Percentiles rank a stretch among this genome's conserved stretches.
phyloP scores from a whole-genome alignment of 2,329 filamentous ascomycete species.

The Sporothrix pseudoabietina region DNA sequence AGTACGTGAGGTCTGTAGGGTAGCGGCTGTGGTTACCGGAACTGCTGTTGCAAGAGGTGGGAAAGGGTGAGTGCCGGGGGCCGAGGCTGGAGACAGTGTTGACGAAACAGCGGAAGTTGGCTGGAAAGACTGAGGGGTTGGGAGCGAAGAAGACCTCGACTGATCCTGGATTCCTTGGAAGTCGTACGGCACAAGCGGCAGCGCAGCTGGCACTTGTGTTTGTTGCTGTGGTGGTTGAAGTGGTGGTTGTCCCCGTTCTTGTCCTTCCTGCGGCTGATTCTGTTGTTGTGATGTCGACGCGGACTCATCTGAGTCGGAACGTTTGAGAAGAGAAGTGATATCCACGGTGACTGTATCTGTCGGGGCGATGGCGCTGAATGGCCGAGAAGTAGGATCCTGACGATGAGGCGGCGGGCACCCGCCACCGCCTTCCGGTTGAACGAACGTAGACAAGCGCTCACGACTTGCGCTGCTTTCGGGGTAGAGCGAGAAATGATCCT shows the following conservation, averaged over 20 bases:
- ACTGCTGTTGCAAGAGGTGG: conserved; percentile 26
- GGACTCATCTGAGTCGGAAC: conserved; percentile 72
- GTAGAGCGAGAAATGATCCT: background rate
- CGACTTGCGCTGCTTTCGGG: background rate
- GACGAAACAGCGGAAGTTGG: conserved; percentile 31
- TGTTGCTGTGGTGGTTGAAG: conserved; percentile 1
- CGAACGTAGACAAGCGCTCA: background rate
- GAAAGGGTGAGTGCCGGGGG: conserved; percentile 36
- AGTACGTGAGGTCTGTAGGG: conserved; percentile 5
- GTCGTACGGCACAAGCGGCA: background rate
- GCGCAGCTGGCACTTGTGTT: conserved; percentile 1
- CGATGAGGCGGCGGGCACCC: conserved; percentile 21
- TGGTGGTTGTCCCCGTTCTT: background rate
- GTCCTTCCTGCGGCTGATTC: background rate
- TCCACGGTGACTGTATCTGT: conserved; percentile 75
- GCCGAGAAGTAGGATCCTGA: conserved; percentile 28
- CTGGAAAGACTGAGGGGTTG: conserved; percentile 34
- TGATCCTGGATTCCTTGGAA: conserved; percentile 36
- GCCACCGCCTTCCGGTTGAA: conserved; percentile 22
- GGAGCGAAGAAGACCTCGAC: conserved; percentile 44
- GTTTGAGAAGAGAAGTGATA: conserved; percentile 88
- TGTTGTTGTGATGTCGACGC: conserved; percentile 38
- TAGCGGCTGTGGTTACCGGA: conserved; percentile 29
- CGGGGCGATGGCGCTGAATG: conserved; percentile 42
- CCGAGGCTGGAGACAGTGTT: conserved; percentile 44